Evolutionary conservation across 805 yeast species (phyloP).

Genomic region (Metschnikowia anglica): DNA sequence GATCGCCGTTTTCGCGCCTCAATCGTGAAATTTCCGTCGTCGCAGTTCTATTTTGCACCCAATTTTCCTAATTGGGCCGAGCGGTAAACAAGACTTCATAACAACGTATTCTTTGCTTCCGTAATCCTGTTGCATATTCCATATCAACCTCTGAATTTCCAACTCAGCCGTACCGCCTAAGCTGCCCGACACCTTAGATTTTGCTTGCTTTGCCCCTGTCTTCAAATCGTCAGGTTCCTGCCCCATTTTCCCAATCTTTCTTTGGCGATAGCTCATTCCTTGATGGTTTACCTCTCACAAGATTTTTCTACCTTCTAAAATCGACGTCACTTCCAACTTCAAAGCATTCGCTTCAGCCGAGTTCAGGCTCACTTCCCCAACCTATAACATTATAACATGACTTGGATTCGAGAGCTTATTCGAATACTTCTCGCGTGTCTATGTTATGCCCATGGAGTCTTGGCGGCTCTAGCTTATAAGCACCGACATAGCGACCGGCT

Average conservation of each 20-base stretch:
- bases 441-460: constrained; percentile 14
- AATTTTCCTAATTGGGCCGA: constrained; percentile 14
- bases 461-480: constrained; percentile 12
- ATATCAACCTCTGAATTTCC: background rate
- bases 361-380: background rate
- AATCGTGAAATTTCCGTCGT: too few species aligned
- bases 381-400: constrained; percentile 1
- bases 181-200: background rate
- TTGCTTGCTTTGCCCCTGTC: too few species aligned
- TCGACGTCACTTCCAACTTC: too few species aligned
- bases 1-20: too few species aligned
- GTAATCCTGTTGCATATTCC: background rate
- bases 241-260: background rate
- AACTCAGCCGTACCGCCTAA: background rate
- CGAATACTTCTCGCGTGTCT: constrained; percentile 13
- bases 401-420: constrained; percentile 11
- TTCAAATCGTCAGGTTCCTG: too few species aligned
- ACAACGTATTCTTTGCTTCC: background rate
- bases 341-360: background rate
- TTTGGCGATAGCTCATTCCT: too few species aligned
- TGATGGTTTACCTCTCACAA: too few species aligned
- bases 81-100: constrained; percentile 10
- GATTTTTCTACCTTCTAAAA: too few species aligned
- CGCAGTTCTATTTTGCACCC: constrained; percentile 25
- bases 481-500: background rate